phyloP scores from a whole-genome alignment of 1,139 yeast species.

The Spencermartinsiella ligniputridi region DNA sequence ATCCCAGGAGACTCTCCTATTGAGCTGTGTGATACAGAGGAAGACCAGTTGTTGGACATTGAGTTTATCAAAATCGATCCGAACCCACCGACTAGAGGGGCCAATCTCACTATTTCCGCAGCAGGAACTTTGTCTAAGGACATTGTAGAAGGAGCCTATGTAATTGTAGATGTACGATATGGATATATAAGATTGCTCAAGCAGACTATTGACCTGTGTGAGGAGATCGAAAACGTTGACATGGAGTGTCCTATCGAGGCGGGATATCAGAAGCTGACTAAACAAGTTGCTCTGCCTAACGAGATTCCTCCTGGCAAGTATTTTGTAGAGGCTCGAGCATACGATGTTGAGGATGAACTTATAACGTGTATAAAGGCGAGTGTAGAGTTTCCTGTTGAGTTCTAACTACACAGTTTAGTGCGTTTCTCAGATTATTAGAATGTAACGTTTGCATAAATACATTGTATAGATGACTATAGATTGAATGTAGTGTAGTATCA shows the following conservation, averaged over 20 bases:
- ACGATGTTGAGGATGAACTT: slow-evolving; percentile 70
- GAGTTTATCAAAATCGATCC: slow-evolving; percentile 62
- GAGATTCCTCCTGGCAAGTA: slow-evolving; percentile 96
- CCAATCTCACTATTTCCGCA: slow-evolving; percentile 73
- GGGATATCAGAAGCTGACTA: slow-evolving; percentile 63
- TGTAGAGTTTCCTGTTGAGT: slow-evolving; percentile 40
- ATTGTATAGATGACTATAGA: no score
- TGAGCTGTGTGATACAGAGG: slow-evolving; percentile 62
- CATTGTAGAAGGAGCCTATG: slow-evolving; percentile 81
- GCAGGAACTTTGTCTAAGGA: slow-evolving; percentile 54
- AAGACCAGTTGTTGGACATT: slow-evolving; percentile 60
- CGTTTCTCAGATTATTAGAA: no score
- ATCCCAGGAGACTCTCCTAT: slow-evolving; percentile 92
- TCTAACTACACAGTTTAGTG: not conserved
- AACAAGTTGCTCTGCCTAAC: slow-evolving; percentile 77
- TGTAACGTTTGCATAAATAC: no score
- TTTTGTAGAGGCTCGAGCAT: slow-evolving; percentile 82
- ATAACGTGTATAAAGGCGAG: slow-evolving; percentile 84
- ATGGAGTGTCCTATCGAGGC: slow-evolving; percentile 66
- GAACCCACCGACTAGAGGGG: slow-evolving; percentile 83
- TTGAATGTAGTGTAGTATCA: no score
- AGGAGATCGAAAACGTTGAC: slow-evolving; percentile 76
- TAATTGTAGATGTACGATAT: slow-evolving; percentile 86
- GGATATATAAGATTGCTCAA: slow-evolving; percentile 85
- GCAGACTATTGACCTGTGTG: slow-evolving; percentile 87